These are phyloP conservation scores for Dactylellina haptotyla DNA, from an alignment of 2,329 filamentous ascomycete species.

Conservation along the genomic window DNA sequence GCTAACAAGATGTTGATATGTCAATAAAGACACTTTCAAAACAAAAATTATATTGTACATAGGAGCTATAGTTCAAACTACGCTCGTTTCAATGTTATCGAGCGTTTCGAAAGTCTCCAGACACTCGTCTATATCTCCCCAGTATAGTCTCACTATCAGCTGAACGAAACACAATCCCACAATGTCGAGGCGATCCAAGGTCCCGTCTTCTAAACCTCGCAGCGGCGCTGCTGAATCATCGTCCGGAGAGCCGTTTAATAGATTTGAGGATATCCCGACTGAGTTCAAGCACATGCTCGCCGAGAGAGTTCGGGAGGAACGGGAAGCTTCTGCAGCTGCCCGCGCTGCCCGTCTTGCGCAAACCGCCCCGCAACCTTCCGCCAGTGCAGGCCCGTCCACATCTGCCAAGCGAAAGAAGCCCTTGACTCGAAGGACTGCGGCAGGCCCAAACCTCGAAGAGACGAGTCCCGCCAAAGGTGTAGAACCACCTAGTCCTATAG, in stretches of 20 bases:
- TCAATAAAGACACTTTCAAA: too few species aligned
- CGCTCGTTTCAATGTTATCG: too few species aligned
- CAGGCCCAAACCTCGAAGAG: neutral
- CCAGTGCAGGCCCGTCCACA: neutral
- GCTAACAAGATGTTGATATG: too few species aligned
- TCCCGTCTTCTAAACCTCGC: too few species aligned
- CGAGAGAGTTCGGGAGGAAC: conserved; percentile 14
- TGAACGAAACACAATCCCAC: too few species aligned
- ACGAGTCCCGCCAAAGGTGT: neutral
- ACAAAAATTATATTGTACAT: too few species aligned
- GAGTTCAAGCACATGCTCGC: conserved; percentile 25
- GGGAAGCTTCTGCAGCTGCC: conserved; percentile 1
- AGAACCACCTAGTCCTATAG: neutral
- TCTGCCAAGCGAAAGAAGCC: conserved; percentile 39
- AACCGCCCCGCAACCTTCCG: neutral
- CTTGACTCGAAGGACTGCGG: conserved; percentile 28
- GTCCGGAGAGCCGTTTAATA: conserved; percentile 4
- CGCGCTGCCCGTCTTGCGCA: too few species aligned
- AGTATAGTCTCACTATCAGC: too few species aligned
- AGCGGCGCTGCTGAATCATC: neutral
- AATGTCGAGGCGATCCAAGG: too few species aligned
- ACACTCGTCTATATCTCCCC: too few species aligned
- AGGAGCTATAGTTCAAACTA: too few species aligned
- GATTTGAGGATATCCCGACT: conserved; percentile 15
- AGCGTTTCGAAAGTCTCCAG: too few species aligned